Conservation (phyloP, 805 yeast species). For the Candida caryicola region DNA sequence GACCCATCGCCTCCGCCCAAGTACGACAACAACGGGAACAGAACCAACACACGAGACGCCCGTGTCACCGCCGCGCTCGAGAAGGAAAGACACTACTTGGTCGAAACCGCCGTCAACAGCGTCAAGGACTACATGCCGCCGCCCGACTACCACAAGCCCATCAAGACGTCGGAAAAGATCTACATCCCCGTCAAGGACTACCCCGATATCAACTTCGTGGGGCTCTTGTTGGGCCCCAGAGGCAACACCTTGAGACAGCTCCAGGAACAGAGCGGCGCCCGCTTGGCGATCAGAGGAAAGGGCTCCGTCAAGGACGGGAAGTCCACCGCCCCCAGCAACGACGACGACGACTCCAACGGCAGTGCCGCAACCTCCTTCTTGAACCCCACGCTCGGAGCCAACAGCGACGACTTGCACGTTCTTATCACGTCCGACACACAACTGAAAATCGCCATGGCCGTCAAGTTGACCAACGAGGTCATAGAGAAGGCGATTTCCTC, state of each 20-base stretch:
- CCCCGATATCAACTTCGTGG: constrained; percentile 92
- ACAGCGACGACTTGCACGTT: constrained; percentile 80
- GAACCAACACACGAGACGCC: constrained; percentile 79
- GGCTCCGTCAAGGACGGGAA: constrained; percentile 96
- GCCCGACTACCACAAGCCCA: constrained; percentile 66
- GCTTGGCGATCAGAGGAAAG: constrained; percentile 86
- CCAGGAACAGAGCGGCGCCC: constrained; percentile 85
- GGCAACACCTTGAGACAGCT: constrained; percentile 82
- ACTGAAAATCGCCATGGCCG: constrained; percentile 72
- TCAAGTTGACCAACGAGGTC: constrained; percentile 67
- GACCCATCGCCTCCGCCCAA: constrained; percentile 93
- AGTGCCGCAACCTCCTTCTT: constrained; percentile 17
- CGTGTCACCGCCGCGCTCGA: constrained; percentile 62
- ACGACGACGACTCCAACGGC: constrained; percentile 27
- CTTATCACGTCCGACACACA: constrained; percentile 79
- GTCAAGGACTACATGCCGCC: constrained; percentile 84
- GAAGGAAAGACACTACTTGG: constrained; percentile 73
- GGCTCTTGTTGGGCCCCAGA: constrained; percentile 89
- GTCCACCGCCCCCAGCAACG: constrained; percentile 49
- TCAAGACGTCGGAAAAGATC: constrained; percentile 71
- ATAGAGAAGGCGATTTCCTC: constrained; percentile 80
- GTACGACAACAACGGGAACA: constrained; percentile 78
- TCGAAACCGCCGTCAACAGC: constrained; percentile 68
- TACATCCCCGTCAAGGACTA: constrained; percentile 82
- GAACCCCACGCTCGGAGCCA: constrained; percentile 21